Evolutionary conservation across 2,329 filamentous ascomycete species (phyloP).

Genomic region (Ceratocystis destructans): DNA sequence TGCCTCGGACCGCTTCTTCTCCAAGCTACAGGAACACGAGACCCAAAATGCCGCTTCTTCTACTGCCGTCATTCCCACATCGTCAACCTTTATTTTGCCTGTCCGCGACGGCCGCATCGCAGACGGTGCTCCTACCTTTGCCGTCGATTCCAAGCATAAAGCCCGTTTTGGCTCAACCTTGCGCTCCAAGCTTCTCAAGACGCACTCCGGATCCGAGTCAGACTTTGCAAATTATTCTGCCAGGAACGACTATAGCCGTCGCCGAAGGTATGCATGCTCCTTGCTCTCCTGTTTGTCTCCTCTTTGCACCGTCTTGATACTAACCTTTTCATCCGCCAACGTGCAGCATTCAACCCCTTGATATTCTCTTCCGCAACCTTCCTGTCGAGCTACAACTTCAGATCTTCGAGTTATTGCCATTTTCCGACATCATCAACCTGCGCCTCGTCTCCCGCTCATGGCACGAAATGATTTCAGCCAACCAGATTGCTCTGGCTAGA

Average conservation of each 20-base stretch:
- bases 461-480: constrained; percentile 45
- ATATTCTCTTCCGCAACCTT: constrained; percentile 43
- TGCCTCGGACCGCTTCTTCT: constrained; percentile 50
- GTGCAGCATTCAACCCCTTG: constrained; percentile 33
- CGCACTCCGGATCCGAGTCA: constrained; percentile 7
- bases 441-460: constrained; percentile 45
- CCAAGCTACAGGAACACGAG: constrained; percentile 41
- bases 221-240: not conserved
- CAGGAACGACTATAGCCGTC: not conserved
- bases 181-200: constrained; percentile 28
- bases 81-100: constrained; percentile 37
- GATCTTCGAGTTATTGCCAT: constrained; percentile 45
- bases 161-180: constrained; percentile 30
- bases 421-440: constrained; percentile 47
- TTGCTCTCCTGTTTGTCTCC: not conserved
- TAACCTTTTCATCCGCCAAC: not conserved
- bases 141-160: constrained; percentile 29
- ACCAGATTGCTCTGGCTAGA: constrained; percentile 47
- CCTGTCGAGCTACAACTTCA: constrained; percentile 51
- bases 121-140: constrained; percentile 22
- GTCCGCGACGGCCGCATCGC: constrained; percentile 30
- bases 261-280: constrained; percentile 12
- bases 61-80: constrained; percentile 17
- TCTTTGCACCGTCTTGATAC: not conserved
- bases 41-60: constrained; percentile 31